Evolutionary conservation across 345 rosid genomes (phyloP), one percentile per base, ranked within the genome.

Genomic region (Acer yangbiense): DNA sequence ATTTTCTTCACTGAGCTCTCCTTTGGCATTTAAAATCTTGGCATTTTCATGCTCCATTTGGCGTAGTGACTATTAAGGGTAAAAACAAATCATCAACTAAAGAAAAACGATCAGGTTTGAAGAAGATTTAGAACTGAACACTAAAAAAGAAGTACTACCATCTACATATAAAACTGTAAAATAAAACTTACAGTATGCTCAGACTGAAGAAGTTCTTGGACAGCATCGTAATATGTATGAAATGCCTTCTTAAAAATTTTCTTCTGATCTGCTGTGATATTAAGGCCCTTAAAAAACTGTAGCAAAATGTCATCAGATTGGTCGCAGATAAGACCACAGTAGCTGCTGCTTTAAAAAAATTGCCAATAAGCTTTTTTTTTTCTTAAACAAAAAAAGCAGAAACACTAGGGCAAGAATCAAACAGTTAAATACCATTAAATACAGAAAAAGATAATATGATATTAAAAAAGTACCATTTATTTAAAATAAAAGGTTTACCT

Each of bases 31-130:
- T 81, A 96, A 84, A 77, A 90, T 89, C 85, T 91, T 94, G 50
- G 98, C 89, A 87, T 94, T 91, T 77, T 97, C 99, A 82, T 94
- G 89, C 87, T 97, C 99, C 98, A 97, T 94, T 79, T 94, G 99
- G 75, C 90, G 90, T 80, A 97, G 98, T 25, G 88, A 89, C 99
- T 97, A 76, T 63, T 66, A 74, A 72, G 27, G 61, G 70, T 43
- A 73, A 76, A 52, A 75, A 35, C 71, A 76, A 71, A 78, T 17
- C 54, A 66, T 54, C 41, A 71, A 57, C 52, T 64, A 23, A 25
- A 11, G 70, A 71, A 6, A 75, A 50, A 44, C 48, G 11, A 43
- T 43, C 46, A 43, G 10, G 39, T 21, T 52, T 75, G 48, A 71
- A 75, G 68, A 54, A 23, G 43, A 64, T 46, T 23, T 20, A 68